Evolutionary conservation across 345 rosid genomes (phyloP), one percentile per base, ranked within the genome.

Genomic region (Hypericum androsaemum): DNA sequence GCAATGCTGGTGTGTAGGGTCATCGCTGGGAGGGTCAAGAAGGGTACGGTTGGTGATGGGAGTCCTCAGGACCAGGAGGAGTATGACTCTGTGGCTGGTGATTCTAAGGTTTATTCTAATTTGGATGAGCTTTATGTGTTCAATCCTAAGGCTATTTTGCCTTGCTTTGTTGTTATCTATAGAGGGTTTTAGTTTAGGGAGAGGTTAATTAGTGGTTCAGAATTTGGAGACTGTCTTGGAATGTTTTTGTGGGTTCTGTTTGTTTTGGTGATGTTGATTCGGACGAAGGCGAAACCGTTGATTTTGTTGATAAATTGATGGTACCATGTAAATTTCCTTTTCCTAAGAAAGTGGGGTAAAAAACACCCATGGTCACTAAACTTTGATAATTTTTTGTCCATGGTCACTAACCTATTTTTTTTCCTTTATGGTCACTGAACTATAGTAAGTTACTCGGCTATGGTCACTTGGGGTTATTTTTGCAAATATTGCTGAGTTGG

Each of bases 1-100:
- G 94, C 86, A 8, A 85, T 85, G 94, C 72, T 85, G 61, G 94
- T 81, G 5, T 85, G 94, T 39, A 72, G 94, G 61, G 89, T 85
- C 22, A 80, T 85, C 41, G 86, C 89, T 0, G 86, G 94, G 54
- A 76, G 82, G 58, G 94, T 85, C 58, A 77, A 76, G 78, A 76
- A 76, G 71, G 54, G 61, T 32, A 43, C 9, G 70, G 82, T 71
- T 42, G 75, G 69, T 28, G 59, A 32, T 11, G 17, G 60, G 85
- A 79, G 64, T 1, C 32, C 32, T 1, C 16, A 17, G 48, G 48
- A 10, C 0, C 16, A 14, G 16, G 32, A 10, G 2, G 79, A 79
- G 32, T 81, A 74, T 58, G 94, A 84, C 53, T 84, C 94, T 0
- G 61, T 74, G 40, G 84, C 75, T 5, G 79, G 74, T 41, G 84